Evolutionary conservation across 768 basidiomycete genomes (phyloP).

Genomic region (Lactarius trivialis): DNA sequence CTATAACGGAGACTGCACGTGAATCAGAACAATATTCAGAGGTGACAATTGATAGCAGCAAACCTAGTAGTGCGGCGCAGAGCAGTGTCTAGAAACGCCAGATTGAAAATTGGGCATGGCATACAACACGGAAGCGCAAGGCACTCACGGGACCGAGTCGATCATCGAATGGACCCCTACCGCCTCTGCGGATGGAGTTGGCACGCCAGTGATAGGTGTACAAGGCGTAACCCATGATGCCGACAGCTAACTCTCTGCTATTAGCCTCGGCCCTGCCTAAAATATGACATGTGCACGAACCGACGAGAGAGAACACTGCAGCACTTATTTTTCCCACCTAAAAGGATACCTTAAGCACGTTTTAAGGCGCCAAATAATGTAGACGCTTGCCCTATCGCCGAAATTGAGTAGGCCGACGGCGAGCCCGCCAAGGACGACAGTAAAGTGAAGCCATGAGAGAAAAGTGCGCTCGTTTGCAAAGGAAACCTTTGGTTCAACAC

Average conservation of each 20-base stretch:
- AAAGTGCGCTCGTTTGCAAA: slow-evolving; percentile 96
- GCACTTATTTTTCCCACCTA: slow-evolving; percentile 94
- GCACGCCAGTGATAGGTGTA: slow-evolving; percentile 97
- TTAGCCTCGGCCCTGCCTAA: slow-evolving; percentile 1
- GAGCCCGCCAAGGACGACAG: slow-evolving; percentile 93
- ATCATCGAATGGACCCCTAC: slow-evolving; percentile 94
- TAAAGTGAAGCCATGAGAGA: slow-evolving; percentile 97
- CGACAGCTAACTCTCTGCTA: slow-evolving; percentile 60
- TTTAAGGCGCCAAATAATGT: neutral
- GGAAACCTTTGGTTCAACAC: slow-evolving; percentile 91
- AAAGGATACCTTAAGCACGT: neutral
- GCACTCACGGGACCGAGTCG: slow-evolving; percentile 83
- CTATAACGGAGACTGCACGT: slow-evolving; percentile 66
- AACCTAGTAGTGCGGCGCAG: slow-evolving; percentile 76
- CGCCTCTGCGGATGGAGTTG: slow-evolving; percentile 82
- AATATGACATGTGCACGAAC: slow-evolving; percentile 39
- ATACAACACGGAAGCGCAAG: neutral
- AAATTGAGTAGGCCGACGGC: slow-evolving; percentile 96
- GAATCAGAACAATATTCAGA: slow-evolving; percentile 12
- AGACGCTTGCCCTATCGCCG: slow-evolving; percentile 73
- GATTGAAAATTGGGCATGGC: slow-evolving; percentile 12
- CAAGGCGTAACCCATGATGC: slow-evolving; percentile 93
- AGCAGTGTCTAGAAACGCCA: slow-evolving; percentile 56
- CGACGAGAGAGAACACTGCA: slow-evolving; percentile 92
- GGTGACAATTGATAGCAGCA: slow-evolving; percentile 21